Evolutionary conservation across 2,329 filamentous ascomycete genomes (phyloP), one percentile per base, ranked within the genome.

Genomic region (Aspergillus novoparasiticus): DNA sequence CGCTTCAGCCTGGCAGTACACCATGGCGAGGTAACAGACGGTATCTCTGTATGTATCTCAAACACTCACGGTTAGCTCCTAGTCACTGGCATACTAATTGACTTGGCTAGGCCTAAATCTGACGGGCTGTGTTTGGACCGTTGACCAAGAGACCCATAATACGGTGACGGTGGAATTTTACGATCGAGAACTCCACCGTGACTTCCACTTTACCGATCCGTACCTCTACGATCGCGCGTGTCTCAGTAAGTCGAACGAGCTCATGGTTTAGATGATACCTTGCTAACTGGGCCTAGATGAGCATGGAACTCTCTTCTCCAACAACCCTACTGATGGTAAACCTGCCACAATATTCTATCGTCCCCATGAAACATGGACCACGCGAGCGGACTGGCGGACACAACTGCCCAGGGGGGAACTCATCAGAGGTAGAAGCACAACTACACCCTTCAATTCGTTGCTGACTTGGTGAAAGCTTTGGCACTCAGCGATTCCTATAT

Each of bases 161-260:
- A 99, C 95, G 1, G 90, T 99, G 12, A 97, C 94, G 0, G 94
- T 98, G 2, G 95, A 98, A 72, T 99, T 99, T 76, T 97, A 98
- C 76, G 96, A 99, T 76, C 90, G 93, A 63, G 93, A 96, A 69
- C 89, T 91, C 63, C 91, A 97, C 75, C 87, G 94, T 55, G 93
- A 98, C 76, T 97, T 97, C 72, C 95, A 98, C 80, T 98, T 99
- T 76, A 98, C 94, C 14, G 95, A 99, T 75, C 94, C 93, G 0
- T 97, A 93, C 75, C 84, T 93, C 4, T 98, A 98, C 78, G 95
- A 99, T 80, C 97, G 97, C 78, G 94, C 95, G 23, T 98, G 94
- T 72, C 83, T 99, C 8, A 92, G 82, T 81, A 62, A 89, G 78
- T 78, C 60, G 53, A 30, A 59, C 56, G 10, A 8, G 10, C 6